Conservation (phyloP, 495 filamentous ascomycete species). For the Daldinia decipiens region DNA sequence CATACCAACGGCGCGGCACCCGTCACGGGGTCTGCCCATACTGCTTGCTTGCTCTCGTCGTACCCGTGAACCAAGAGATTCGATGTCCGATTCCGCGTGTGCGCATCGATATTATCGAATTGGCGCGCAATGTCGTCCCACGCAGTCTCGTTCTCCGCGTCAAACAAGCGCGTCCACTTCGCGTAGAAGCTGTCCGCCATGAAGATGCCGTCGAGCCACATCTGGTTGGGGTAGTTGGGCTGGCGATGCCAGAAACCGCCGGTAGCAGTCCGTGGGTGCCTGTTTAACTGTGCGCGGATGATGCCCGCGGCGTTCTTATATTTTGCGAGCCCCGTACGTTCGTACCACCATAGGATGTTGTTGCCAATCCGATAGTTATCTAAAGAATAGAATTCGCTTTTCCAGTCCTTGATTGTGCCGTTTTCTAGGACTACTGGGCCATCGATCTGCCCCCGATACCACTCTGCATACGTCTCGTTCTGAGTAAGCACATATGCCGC, state of each 20-base stretch:
- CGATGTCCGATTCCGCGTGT: constrained; percentile 58
- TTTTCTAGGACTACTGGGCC: constrained; percentile 51
- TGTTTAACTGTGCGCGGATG: constrained; percentile 58
- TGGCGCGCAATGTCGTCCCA: constrained; percentile 63
- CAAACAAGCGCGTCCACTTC: constrained; percentile 57
- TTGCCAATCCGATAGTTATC: constrained; percentile 63
- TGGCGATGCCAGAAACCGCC: constrained; percentile 66
- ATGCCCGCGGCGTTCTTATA: constrained; percentile 56
- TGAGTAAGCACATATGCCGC: constrained; percentile 50
- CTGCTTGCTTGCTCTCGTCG: constrained; percentile 61
- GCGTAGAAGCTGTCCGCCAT: constrained; percentile 63
- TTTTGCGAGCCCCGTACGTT: constrained; percentile 48
- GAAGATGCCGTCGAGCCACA: constrained; percentile 68
- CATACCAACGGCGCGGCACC: constrained; percentile 67
- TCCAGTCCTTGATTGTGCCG: constrained; percentile 55
- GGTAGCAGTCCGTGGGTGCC: constrained; percentile 58
- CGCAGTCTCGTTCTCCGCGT: constrained; percentile 48
- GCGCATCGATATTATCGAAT: constrained; percentile 62
- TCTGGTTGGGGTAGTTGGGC: constrained; percentile 63
- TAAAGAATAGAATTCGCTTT: constrained; percentile 56
- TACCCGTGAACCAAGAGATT: constrained; percentile 68
- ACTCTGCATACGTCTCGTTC: constrained; percentile 48
- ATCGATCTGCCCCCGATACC: constrained; percentile 52
- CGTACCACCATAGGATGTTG: constrained; percentile 58
- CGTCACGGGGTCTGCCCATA: constrained; percentile 66